Percentiles rank a stretch among this genome's conserved stretches.
Conservation (phyloP, 495 filamentous ascomycete species). For the Letharia lupina region DNA sequence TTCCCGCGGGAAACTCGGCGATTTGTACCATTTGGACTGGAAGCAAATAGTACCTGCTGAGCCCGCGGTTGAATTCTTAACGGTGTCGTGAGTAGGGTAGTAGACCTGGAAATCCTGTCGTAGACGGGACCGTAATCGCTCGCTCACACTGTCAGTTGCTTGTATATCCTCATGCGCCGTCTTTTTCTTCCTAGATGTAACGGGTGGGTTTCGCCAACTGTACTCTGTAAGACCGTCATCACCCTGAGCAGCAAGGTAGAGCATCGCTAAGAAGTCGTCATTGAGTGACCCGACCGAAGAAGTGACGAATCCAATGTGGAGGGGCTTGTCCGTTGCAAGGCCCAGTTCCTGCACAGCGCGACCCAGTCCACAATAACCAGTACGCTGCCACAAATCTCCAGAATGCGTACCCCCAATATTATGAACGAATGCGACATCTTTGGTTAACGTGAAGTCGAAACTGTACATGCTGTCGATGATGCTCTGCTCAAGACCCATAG, state of each 20-base stretch:
- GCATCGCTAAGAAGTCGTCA: conserved; percentile 52
- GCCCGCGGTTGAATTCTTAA: conserved; percentile 48
- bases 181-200: conserved; percentile 30
- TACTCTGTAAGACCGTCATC: conserved; percentile 49
- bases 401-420: conserved; percentile 56
- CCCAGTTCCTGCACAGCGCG: conserved; percentile 50
- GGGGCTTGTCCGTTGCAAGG: conserved; percentile 36
- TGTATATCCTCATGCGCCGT: conserved; percentile 7
- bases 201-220: conserved; percentile 34
- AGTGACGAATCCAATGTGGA: conserved; percentile 57
- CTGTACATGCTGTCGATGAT: conserved; percentile 50
- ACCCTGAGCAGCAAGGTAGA: conserved; percentile 76
- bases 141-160: conserved; percentile 17
- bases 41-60: conserved; percentile 78
- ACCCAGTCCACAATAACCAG: conserved; percentile 62
- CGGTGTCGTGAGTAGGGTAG: conserved; percentile 73
- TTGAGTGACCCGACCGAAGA: conserved; percentile 75
- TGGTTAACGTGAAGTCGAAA: conserved; percentile 69
- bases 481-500: conserved; percentile 54
- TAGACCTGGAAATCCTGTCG: conserved; percentile 59
- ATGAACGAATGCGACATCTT: conserved; percentile 68
- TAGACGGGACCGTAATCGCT: conserved; percentile 31
- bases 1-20: conserved; percentile 56
- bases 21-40: conserved; percentile 56
- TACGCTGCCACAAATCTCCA: conserved; percentile 47